Evolutionary conservation across 1,284 basidiomycete genomes (phyloP).

Genomic region (Austroboletus novae-zelandiae): DNA sequence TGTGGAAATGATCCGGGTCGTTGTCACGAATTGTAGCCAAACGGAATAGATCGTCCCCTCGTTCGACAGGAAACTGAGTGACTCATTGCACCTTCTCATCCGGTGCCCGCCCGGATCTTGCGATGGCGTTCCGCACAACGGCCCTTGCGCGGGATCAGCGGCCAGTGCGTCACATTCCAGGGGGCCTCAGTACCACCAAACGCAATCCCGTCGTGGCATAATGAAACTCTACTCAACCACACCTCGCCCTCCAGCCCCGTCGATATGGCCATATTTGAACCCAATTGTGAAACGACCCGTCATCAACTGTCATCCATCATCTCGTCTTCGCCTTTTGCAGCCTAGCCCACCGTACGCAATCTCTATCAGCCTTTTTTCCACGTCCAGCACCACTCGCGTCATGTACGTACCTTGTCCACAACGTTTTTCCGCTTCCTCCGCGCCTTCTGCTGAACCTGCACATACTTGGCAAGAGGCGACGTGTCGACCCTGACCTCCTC

Average conservation of each 20-base stretch:
- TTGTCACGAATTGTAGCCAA: too few relatives aligned
- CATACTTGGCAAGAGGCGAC: slow-evolving; percentile 77
- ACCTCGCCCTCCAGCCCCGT: not conserved
- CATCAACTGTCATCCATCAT: slow-evolving; percentile 51
- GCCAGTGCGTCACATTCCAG: slow-evolving; percentile 5
- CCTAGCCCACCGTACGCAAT: slow-evolving; percentile 39
- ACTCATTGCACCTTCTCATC: not conserved
- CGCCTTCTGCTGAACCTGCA: slow-evolving; percentile 78
- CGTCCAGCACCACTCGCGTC: not conserved
- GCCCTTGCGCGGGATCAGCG: slow-evolving; percentile 6
- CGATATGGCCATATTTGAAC: slow-evolving; percentile 1
- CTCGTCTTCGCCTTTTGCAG: slow-evolving; percentile 65
- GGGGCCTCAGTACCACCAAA: not conserved
- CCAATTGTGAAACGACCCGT: slow-evolving; percentile 1
- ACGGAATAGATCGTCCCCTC: not conserved
- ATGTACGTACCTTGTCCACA: slow-evolving; percentile 68
- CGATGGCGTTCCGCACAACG: not conserved
- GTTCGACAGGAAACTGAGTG: not conserved
- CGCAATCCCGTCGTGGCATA: not conserved
- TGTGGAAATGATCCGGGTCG: slow-evolving; percentile 51
- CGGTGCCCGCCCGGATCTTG: not conserved
- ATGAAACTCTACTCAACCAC: slow-evolving; percentile 1
- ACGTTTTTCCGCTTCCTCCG: slow-evolving; percentile 73
- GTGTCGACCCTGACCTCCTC: slow-evolving; percentile 57
- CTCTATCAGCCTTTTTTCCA: slow-evolving; percentile 1